Conservation (phyloP, 2,329 filamentous ascomycete species). For the Alternaria tenuissima region DNA sequence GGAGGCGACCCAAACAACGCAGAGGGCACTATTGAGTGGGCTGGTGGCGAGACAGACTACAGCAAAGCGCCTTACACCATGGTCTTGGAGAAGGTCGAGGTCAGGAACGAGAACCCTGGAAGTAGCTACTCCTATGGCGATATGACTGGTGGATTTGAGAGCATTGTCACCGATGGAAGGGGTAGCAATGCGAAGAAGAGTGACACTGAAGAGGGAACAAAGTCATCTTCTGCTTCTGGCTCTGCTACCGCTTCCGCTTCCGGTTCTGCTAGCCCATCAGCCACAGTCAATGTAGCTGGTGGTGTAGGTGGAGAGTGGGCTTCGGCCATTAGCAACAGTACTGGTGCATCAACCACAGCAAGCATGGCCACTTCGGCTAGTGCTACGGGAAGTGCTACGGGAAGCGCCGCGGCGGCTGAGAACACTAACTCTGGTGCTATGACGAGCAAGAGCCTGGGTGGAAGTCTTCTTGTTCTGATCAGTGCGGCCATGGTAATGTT, state of each 20-base stretch:
- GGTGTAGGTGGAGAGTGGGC: not conserved
- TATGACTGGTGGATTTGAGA: conserved; percentile 54
- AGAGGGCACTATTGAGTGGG: conserved; percentile 70
- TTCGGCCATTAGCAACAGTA: not conserved
- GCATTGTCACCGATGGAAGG: conserved; percentile 44
- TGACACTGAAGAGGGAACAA: not conserved
- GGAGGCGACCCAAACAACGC: conserved; percentile 54
- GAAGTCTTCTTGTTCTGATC: not conserved
- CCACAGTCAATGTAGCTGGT: not conserved
- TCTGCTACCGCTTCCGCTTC: not conserved
- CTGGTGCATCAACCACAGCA: not conserved
- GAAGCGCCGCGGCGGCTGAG: not conserved
- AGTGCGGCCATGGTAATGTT: not conserved
- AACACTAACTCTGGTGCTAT: not conserved
- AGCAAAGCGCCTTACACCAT: conserved; percentile 57
- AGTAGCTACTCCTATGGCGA: conserved; percentile 58
- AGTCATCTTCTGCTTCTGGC: not conserved
- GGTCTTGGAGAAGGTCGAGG: conserved; percentile 57
- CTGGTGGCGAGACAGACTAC: conserved; percentile 64
- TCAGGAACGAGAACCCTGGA: conserved; percentile 60
- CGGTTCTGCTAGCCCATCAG: not conserved
- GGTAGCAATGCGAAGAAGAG: not conserved
- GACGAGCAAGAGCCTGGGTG: not conserved
- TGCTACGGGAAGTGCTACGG: not conserved
- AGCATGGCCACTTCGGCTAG: not conserved